These are phyloP conservation scores for Scutellaria minor DNA, from an alignment of 257 asterid species.

Conservation along the genomic window DNA sequence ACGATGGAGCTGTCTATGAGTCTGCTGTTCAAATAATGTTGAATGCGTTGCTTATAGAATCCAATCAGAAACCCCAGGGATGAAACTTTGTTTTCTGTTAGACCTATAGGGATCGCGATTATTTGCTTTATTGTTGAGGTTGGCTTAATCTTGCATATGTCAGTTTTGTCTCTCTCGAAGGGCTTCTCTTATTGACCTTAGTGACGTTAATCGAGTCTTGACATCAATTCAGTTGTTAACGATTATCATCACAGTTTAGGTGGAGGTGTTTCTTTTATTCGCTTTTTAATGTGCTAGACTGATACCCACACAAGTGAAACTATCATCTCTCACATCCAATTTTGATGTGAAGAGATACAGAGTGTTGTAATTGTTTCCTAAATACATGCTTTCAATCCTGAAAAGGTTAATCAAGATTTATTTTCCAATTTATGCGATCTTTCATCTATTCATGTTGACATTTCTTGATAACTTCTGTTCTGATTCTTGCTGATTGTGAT, in stretches of 20 bases:
- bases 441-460: neutral
- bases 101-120: conserved; percentile 15
- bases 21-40: conserved; percentile 81
- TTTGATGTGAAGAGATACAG: conserved; percentile 54
- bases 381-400: conserved; percentile 25
- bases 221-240: conserved; percentile 39
- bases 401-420: conserved; percentile 31
- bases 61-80: conserved; percentile 71
- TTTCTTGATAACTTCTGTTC: neutral
- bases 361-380: conserved; percentile 44
- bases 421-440: conserved; percentile 8
- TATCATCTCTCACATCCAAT: conserved; percentile 41
- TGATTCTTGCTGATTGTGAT: neutral
- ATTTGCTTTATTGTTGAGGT: conserved; percentile 24
- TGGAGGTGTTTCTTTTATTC: conserved; percentile 32
- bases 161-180: conserved; percentile 30
- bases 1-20: conserved; percentile 70
- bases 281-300: conserved; percentile 44
- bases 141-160: conserved; percentile 23
- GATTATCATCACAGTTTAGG: conserved; percentile 38
- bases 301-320: conserved; percentile 44
- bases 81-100: conserved; percentile 34
- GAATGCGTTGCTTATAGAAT: conserved; percentile 85
- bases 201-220: conserved; percentile 20
- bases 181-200: conserved; percentile 33